Evolutionary conservation across 2,329 filamentous ascomycete species (phyloP).

Genomic region (Verticillium albo-atrum): DNA sequence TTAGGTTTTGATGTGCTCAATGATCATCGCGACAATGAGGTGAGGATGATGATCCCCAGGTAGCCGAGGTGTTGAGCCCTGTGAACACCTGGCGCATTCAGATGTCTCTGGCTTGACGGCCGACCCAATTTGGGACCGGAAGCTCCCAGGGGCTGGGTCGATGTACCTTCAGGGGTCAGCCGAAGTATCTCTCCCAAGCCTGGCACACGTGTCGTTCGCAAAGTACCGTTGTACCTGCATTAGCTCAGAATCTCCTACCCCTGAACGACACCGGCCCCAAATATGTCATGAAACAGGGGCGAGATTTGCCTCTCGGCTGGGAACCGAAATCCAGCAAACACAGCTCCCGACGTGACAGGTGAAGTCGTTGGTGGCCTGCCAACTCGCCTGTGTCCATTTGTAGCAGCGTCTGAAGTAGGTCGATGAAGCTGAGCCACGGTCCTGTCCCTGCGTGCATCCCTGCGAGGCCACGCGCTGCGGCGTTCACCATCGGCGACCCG

Average conservation of each 20-base stretch:
- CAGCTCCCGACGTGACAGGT: neutral
- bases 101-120: neutral
- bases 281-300: conserved; percentile 3
- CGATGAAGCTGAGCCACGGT: neutral
- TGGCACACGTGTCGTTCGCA: neutral
- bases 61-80: neutral
- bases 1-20: neutral
- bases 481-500: neutral
- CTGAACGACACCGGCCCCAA: neutral
- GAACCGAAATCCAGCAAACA: neutral
- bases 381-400: neutral
- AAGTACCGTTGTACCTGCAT: conserved; percentile 1
- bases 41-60: too few relatives aligned
- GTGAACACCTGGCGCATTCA: neutral
- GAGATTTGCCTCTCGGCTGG: neutral
- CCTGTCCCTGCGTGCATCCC: neutral
- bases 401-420: neutral
- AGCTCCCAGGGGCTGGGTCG: neutral
- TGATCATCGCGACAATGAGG: neutral
- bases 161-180: neutral
- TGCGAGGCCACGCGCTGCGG: neutral
- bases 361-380: neutral
- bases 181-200: neutral
- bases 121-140: neutral
- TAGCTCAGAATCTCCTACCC: neutral